A percentile compares a stretch with the other conserved stretches of the same genome.
These are phyloP conservation scores for Paracorniculantispora psalliotae DNA, from an alignment of 2,329 filamentous ascomycete genomes.

Conservation along the genomic window DNA sequence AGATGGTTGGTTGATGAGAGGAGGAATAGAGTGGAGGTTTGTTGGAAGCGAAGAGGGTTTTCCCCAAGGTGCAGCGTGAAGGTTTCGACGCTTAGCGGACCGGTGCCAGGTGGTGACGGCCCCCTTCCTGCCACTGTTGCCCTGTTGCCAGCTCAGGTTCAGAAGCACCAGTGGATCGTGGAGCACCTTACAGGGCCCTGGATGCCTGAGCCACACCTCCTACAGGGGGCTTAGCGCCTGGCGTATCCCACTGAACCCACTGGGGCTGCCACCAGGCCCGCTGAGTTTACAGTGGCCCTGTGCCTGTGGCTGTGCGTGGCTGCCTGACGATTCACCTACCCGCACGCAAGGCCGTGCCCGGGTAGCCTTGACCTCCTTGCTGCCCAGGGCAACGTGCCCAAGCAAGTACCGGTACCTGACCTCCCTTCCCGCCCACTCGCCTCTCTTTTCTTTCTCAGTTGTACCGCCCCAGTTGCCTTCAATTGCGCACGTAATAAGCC, in stretches of 20 bases:
- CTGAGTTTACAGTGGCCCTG: neutral
- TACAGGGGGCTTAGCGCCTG: neutral
- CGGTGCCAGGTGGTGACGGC: too few species aligned
- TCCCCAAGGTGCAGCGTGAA: constrained; percentile 8
- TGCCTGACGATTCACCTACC: neutral
- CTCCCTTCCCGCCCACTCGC: neutral
- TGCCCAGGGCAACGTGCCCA: constrained; percentile 12
- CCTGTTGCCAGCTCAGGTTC: too few species aligned
- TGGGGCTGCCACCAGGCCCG: neutral
- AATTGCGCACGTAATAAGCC: neutral
- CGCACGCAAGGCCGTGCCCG: neutral
- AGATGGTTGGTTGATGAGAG: constrained; percentile 9
- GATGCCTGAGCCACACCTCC: neutral
- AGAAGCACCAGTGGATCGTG: too few species aligned
- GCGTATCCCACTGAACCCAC: neutral
- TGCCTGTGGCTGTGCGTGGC: neutral
- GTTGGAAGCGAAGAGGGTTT: constrained; percentile 11
- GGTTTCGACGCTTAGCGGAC: constrained; percentile 9
- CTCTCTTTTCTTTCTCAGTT: neutral
- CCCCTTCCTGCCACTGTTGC: neutral
- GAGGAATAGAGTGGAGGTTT: constrained; percentile 5
- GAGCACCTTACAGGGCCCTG: neutral
- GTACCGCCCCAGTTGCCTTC: neutral
- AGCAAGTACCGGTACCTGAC: constrained; percentile 10
- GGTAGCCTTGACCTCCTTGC: constrained; percentile 8